Evolutionary conservation across 805 yeast genomes (phyloP).

Genomic region (Phaffomyces thermotolerans): DNA sequence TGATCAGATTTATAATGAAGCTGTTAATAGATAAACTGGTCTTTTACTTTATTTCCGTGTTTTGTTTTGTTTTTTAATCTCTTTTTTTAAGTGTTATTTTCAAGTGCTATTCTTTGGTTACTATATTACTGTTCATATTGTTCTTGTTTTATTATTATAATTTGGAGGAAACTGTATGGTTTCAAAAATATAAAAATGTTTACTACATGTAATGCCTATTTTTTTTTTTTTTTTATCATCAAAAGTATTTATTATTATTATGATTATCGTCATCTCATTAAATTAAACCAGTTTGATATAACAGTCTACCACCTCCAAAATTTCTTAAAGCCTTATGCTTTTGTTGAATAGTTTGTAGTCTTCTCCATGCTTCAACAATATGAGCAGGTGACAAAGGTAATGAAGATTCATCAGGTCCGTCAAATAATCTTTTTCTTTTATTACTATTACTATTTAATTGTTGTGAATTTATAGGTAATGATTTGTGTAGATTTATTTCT

Average conservation of each 20-base stretch:
- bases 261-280: constrained; percentile 9
- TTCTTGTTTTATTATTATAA: too few relatives aligned
- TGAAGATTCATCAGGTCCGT: constrained; percentile 80
- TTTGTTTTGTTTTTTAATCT: background rate
- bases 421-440: constrained; percentile 59
- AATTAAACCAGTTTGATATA: constrained; percentile 28
- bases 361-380: constrained; percentile 84
- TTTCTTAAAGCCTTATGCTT: constrained; percentile 59
- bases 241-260: too few relatives aligned
- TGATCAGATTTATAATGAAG: constrained; percentile 28
- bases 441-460: constrained; percentile 28
- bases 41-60: too few relatives aligned
- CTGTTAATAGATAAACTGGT: background rate
- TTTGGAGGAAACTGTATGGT: too few relatives aligned
- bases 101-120: too few relatives aligned
- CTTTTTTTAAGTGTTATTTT: background rate
- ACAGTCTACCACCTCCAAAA: constrained; percentile 46
- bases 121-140: too few relatives aligned
- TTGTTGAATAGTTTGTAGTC: constrained; percentile 52
- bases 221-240: too few relatives aligned
- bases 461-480: constrained; percentile 7
- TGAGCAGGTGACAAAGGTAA: constrained; percentile 74
- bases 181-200: too few relatives aligned
- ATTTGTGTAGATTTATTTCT: constrained; percentile 44
- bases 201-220: too few relatives aligned